phyloP scores from a whole-genome alignment of 257 asterid genomes.

The Petunia secreta region DNA sequence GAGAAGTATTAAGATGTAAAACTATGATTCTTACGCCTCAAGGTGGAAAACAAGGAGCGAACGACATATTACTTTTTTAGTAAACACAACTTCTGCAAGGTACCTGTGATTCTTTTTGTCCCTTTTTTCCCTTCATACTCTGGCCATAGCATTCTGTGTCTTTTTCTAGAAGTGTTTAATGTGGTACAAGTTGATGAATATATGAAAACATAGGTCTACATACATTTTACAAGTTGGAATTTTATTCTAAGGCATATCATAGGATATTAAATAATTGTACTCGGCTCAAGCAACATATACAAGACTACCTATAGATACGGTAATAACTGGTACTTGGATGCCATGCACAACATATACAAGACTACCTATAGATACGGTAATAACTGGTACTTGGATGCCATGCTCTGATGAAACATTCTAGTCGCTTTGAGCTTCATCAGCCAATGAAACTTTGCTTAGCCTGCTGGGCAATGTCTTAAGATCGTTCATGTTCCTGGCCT shows the following conservation, averaged over 20 bases:
- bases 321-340: background rate
- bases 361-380: background rate
- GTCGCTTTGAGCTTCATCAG: conserved; percentile 41
- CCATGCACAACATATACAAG: background rate
- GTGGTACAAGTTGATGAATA: background rate
- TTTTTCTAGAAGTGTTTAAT: background rate
- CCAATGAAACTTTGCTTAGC: conserved; percentile 60
- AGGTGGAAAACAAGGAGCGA: background rate
- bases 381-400: background rate
- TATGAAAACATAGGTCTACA: background rate
- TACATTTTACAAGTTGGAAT: background rate
- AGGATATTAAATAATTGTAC: conserved; percentile 2
- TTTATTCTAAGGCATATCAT: background rate
- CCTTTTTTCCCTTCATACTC: background rate
- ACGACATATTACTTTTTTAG: background rate
- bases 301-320: conserved; percentile 1
- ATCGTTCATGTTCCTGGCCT: conserved; percentile 33
- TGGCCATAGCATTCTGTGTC: background rate
- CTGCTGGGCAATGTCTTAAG: conserved; percentile 45
- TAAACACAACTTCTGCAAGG: conserved; percentile 3
- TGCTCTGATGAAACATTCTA: conserved; percentile 2
- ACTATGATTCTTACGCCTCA: background rate
- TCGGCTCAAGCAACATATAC: background rate
- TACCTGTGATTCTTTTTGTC: background rate
- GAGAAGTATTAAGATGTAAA: conserved; percentile 11